Conservation (phyloP, 768 basidiomycete species). For the Panaeolus papilionaceus region DNA sequence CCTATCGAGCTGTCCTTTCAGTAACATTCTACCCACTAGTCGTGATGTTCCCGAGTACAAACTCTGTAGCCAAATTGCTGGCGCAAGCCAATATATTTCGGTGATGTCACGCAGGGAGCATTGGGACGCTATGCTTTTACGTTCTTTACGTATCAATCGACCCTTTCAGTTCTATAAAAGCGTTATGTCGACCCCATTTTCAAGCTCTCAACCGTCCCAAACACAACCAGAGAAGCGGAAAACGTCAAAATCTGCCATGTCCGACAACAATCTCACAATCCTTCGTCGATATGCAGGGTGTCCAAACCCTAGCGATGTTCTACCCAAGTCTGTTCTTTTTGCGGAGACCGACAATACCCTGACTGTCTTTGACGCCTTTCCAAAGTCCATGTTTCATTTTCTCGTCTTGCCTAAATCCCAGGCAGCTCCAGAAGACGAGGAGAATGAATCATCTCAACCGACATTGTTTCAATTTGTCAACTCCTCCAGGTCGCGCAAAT, state of each 20-base stretch:
- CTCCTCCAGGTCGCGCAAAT: neutral
- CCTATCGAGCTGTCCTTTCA: neutral
- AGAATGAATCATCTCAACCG: neutral
- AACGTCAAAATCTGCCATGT: neutral
- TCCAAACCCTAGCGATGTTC: slow-evolving; percentile 48
- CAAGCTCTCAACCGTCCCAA: neutral
- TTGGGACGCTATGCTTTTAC: neutral
- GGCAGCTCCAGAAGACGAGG: slow-evolving; percentile 1
- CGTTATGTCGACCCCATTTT: neutral
- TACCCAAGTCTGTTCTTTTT: slow-evolving; percentile 70
- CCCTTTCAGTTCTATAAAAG: slow-evolving; percentile 1
- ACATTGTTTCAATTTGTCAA: neutral
- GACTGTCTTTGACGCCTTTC: slow-evolving; percentile 77
- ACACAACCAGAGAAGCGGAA: neutral
- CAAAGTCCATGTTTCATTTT: slow-evolving; percentile 89
- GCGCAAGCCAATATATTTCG: neutral
- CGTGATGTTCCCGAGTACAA: neutral
- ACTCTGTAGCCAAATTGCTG: neutral
- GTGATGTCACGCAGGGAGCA: slow-evolving; percentile 8
- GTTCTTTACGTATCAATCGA: neutral
- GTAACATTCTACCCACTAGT: neutral
- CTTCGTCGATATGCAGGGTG: slow-evolving; percentile 63
- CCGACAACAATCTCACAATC: slow-evolving; percentile 50
- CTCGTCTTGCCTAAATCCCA: slow-evolving; percentile 73
- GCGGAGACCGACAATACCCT: slow-evolving; percentile 58